Evolutionary conservation across 371 early-diverging fungal genomes (phyloP), one percentile per base, ranked within the genome.

Genomic region (Mortierella sp.): DNA sequence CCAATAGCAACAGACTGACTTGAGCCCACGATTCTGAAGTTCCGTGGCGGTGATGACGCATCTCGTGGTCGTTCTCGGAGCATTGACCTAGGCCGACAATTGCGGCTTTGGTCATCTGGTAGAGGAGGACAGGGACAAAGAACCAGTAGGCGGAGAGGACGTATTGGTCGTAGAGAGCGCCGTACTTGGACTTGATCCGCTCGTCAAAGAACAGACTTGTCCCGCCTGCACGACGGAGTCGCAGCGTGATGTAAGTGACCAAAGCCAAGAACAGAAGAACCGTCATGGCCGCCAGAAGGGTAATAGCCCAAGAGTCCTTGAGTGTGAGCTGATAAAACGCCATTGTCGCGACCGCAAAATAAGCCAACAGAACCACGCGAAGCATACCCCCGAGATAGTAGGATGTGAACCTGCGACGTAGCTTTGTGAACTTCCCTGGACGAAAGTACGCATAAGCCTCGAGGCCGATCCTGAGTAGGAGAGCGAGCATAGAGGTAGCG

Each of bases 241-340:
- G 52, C 26, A 83, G 57, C 0, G 82, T 76, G 16, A 80, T 75
- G 52, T 77, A 80, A 19, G 60, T 80, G 45, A 71, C 73, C 45
- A 86, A n/a, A 2, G 44, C 76, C 34, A 88, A 19, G 75, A 88
- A 83, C 5, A 78, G 10, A 4, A 81, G 45, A 3, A 88, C 58
- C 0, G 79, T 79, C 75, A 88, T 47, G 24, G 60, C 77, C 6
- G 88, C 88, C 65, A 86, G 16, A 16, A 78, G 31, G 1, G 72
- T 83, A 34, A 85, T 83, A 11, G 78, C 73, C 86, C 82, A 82
- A 0, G 71, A 63, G 45, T 84, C 88, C 19, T 76, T 28, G 11
- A 85, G 72, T 28, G 88, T 88, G 31, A 88, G 71, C 42, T 88
- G 88, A 28, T 74, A 86, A n/a, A 85, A 84, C 3, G 88, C 88